These are phyloP conservation scores for Colletotrichum sp. DNA, from an alignment of 2,329 filamentous ascomycete species.

Conservation along the genomic window DNA sequence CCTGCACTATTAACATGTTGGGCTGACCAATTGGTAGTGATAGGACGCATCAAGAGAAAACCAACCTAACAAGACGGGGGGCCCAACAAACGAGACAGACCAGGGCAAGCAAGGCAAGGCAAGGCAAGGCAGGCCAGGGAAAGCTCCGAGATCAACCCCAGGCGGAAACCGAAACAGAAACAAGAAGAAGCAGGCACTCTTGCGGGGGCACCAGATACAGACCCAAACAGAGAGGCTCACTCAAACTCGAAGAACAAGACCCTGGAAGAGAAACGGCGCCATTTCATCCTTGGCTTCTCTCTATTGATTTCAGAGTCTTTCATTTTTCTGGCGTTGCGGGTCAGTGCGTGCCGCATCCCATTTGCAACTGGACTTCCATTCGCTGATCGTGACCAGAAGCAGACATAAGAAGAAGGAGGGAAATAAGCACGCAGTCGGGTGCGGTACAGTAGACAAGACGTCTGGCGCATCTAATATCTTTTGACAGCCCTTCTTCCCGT, in stretches of 20 bases:
- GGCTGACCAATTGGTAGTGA: slow-evolving; percentile 19
- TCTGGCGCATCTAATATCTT: background rate
- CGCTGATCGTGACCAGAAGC: slow-evolving; percentile 5
- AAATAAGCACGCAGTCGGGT: slow-evolving; percentile 7
- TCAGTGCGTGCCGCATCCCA: background rate
- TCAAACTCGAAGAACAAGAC: background rate
- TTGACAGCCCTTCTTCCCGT: background rate
- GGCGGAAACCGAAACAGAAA: background rate
- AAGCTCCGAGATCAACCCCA: slow-evolving; percentile 15
- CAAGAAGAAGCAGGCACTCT: background rate
- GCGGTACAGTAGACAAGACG: background rate
- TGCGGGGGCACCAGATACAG: background rate
- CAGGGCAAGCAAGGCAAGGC: background rate
- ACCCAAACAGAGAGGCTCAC: background rate
- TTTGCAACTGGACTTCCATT: background rate
- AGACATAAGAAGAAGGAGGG: background rate
- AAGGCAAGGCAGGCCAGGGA: background rate
- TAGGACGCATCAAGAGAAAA: background rate
- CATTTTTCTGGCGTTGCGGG: background rate
- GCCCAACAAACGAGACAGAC: background rate
- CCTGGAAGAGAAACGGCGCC: background rate
- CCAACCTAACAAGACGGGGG: background rate
- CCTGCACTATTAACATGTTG: slow-evolving; percentile 21
- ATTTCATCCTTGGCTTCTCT: background rate
- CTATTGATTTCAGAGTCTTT: background rate